Evolutionary conservation across 345 rosid species (phyloP).

Genomic region (Pseudoturritis turrita): DNA sequence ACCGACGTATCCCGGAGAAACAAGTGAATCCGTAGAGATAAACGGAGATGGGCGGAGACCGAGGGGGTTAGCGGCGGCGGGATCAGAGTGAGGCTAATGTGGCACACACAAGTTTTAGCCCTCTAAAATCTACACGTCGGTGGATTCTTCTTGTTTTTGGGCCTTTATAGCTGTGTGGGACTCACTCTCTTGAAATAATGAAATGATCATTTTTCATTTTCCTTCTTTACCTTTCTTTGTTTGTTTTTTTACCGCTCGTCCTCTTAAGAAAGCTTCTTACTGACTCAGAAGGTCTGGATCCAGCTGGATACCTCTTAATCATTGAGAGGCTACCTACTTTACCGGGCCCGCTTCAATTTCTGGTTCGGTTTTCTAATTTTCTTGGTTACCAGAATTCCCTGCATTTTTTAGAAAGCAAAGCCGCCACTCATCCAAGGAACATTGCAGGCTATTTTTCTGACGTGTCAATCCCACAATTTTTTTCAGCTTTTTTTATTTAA

Average conservation of each 20-base stretch:
- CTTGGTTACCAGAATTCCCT: too few relatives aligned
- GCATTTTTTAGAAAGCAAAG: too few relatives aligned
- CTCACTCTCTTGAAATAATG: background rate
- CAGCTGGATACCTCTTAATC: constrained; percentile 28
- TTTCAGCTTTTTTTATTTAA: too few relatives aligned
- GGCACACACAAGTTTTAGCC: constrained; percentile 25
- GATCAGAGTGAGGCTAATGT: constrained; percentile 15
- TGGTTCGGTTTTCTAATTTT: too few relatives aligned
- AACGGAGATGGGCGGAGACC: background rate
- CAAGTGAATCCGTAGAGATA: background rate
- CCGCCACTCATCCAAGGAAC: too few relatives aligned
- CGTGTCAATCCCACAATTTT: too few relatives aligned
- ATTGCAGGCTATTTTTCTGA: too few relatives aligned
- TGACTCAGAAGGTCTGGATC: constrained; percentile 29
- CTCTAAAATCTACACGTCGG: constrained; percentile 28
- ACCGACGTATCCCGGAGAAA: background rate
- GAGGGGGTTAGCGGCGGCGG: constrained; percentile 18
- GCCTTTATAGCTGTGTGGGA: constrained; percentile 26
- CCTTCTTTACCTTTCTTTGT: background rate
- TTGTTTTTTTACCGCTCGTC: constrained; percentile 24
- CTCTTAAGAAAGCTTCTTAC: constrained; percentile 15
- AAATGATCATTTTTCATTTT: background rate
- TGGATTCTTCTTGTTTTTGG: constrained; percentile 14
- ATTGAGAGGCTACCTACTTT: constrained; percentile 17
- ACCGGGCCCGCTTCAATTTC: constrained; percentile 9